Evolutionary conservation across 116 monocot species (phyloP).

Genomic region (Phalaenopsis hybrid): DNA sequence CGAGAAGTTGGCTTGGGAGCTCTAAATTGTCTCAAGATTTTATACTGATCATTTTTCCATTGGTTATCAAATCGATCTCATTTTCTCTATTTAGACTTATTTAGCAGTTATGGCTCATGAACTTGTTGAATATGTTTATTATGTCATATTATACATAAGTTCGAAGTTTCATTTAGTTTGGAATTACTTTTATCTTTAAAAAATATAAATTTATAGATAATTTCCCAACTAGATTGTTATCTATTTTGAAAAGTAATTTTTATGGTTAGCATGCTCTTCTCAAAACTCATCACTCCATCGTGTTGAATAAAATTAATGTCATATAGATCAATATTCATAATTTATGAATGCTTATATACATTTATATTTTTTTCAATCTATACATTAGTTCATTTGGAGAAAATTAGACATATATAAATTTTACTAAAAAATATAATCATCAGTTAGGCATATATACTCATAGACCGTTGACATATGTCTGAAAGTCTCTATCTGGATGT

Average conservation of each 20-base stretch:
- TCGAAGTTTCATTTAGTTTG: not conserved
- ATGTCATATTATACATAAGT: not conserved
- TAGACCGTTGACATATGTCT: no score
- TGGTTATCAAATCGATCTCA: not conserved
- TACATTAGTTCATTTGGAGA: not conserved
- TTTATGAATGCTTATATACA: not conserved
- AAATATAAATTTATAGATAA: not conserved
- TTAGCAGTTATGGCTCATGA: not conserved
- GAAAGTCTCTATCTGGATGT: no score
- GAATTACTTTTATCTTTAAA: not conserved
- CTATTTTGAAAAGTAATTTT: not conserved
- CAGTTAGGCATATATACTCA: no score
- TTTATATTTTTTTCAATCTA: not conserved
- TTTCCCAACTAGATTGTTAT: not conserved
- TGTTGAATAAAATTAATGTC: not conserved
- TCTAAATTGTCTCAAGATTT: not conserved
- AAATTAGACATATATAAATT: not conserved
- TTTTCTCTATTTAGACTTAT: not conserved
- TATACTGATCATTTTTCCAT: not conserved
- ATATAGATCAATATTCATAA: not conserved
- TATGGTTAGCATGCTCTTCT: not conserved
- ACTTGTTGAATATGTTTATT: not conserved
- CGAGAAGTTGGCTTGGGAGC: not conserved
- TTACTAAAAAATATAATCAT: no score
- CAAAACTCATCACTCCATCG: not conserved